Conservation (phyloP, 2,329 filamentous ascomycete genomes). For the Ascochyta koolunga region DNA sequence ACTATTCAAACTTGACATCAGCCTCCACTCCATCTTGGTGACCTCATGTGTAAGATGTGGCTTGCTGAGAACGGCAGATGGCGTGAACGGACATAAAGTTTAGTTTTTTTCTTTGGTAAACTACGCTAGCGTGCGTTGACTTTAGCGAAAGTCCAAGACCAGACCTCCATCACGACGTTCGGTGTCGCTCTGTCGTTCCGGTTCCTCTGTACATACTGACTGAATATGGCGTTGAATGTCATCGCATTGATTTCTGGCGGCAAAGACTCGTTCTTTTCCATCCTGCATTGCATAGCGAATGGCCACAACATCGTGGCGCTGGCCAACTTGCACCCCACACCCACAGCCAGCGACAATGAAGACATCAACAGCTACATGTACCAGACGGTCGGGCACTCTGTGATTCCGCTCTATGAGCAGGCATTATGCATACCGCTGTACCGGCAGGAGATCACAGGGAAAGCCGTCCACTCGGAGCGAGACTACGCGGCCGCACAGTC, state of each 20-base stretch:
- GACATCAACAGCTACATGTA: slow-evolving; percentile 99
- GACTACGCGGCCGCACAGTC: slow-evolving; percentile 63
- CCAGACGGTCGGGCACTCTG: slow-evolving; percentile 89
- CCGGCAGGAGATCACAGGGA: slow-evolving; percentile 75
- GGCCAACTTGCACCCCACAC: slow-evolving; percentile 79
- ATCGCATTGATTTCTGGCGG: slow-evolving; percentile 94
- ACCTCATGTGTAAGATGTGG: background rate
- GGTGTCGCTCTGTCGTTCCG: background rate
- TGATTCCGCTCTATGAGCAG: slow-evolving; percentile 82
- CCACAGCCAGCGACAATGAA: slow-evolving; percentile 45
- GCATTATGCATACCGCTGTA: slow-evolving; percentile 85
- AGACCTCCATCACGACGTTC: slow-evolving; percentile 6
- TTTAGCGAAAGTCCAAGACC: slow-evolving; percentile 13
- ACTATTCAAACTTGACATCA: slow-evolving; percentile 16
- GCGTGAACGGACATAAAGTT: background rate
- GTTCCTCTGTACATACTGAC: background rate
- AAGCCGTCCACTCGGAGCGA: slow-evolving; percentile 70
- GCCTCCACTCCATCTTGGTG: background rate
- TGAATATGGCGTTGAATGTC: slow-evolving; percentile 55
- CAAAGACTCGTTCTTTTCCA: slow-evolving; percentile 94
- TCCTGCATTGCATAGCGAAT: slow-evolving; percentile 86
- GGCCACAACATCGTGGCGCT: slow-evolving; percentile 86
- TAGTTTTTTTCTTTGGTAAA: slow-evolving; percentile 11
- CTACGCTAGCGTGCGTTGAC: slow-evolving; percentile 12
- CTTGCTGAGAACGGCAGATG: background rate